These are phyloP conservation scores for Pisolithus thermaeus DNA, from an alignment of 1,284 basidiomycete genomes.

Conservation along the genomic window DNA sequence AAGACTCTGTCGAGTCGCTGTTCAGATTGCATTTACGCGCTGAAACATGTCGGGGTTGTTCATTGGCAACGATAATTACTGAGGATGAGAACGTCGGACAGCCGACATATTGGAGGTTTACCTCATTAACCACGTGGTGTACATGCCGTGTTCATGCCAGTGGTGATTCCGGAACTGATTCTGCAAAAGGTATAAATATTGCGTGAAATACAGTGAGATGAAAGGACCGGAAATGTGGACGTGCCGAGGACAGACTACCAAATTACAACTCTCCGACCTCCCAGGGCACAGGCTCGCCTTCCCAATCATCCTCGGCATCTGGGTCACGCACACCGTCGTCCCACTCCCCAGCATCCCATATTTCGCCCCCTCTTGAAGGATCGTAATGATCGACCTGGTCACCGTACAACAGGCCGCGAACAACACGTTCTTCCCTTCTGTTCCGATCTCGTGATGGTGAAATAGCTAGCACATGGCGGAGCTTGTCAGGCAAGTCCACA, in stretches of 20 bases:
- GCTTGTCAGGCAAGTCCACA: conserved; percentile 59
- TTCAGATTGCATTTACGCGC: conserved; percentile 9
- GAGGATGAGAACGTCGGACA: conserved; percentile 2
- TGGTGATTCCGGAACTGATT: conserved; percentile 6
- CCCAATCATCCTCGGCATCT: conserved; percentile 72
- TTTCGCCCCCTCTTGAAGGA: conserved; percentile 56
- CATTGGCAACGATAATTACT: conserved; percentile 7
- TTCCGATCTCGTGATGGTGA: conserved; percentile 38
- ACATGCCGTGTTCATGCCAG: conserved; percentile 24
- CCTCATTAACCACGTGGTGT: conserved; percentile 20
- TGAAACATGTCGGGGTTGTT: conserved; percentile 10
- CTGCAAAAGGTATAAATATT: conserved; percentile 18
- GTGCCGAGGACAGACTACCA: conserved; percentile 13
- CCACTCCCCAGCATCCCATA: conserved; percentile 73
- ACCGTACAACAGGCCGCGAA: conserved; percentile 56
- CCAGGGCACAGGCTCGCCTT: conserved; percentile 75
- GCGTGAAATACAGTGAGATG: conserved; percentile 27
- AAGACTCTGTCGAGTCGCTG: conserved; percentile 7
- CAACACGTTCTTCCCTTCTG: conserved; percentile 48
- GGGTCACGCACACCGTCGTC: conserved; percentile 30
- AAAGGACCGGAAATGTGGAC: conserved; percentile 27
- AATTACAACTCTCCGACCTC: conserved; percentile 63
- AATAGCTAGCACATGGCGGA: conserved; percentile 57
- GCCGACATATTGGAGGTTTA: not conserved
- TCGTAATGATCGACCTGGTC: conserved; percentile 52